Conservation (phyloP, 208 protist species). For the Zelonia costaricensis region DNA sequence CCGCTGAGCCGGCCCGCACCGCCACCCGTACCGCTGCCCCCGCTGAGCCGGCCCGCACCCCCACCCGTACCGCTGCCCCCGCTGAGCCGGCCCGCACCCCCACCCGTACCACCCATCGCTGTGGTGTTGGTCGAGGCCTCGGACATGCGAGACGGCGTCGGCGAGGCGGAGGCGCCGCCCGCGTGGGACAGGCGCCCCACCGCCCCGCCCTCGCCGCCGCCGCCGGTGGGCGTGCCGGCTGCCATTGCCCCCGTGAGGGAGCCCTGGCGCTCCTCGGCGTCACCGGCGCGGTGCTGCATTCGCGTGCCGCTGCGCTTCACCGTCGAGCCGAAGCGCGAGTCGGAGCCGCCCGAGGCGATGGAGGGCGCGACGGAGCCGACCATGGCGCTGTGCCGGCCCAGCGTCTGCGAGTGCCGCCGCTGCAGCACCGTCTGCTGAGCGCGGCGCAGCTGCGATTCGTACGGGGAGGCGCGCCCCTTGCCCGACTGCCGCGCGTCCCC, state of each 20-base stretch:
- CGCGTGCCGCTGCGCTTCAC: constrained; percentile 22
- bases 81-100: background rate
- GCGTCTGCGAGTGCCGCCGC: constrained; percentile 21
- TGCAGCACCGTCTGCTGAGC: constrained; percentile 25
- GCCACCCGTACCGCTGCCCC: background rate
- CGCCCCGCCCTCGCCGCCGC: background rate
- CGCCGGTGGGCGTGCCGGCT: constrained; percentile 9
- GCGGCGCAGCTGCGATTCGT: constrained; percentile 27
- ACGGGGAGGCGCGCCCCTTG: constrained; percentile 6
- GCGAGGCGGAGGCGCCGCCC: constrained; percentile 9
- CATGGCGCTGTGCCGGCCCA: constrained; percentile 11
- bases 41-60: constrained; percentile 9
- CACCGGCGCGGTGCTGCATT: constrained; percentile 10
- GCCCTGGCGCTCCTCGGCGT: constrained; percentile 13
- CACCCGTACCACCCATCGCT: background rate
- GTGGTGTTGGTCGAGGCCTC: constrained; percentile 19
- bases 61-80: constrained; percentile 3
- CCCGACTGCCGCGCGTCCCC: background rate
- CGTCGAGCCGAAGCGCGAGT: constrained; percentile 17
- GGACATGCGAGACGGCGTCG: constrained; percentile 25
- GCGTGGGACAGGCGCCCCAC: background rate
- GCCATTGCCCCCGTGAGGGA: constrained; percentile 10
- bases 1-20: constrained; percentile 1
- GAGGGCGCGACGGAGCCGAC: constrained; percentile 1
- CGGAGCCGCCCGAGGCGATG: constrained; percentile 7